Base-by-base conservation (phyloP, 176 grass and related monocot genomes). In the Cenchrus americanus region DNA sequence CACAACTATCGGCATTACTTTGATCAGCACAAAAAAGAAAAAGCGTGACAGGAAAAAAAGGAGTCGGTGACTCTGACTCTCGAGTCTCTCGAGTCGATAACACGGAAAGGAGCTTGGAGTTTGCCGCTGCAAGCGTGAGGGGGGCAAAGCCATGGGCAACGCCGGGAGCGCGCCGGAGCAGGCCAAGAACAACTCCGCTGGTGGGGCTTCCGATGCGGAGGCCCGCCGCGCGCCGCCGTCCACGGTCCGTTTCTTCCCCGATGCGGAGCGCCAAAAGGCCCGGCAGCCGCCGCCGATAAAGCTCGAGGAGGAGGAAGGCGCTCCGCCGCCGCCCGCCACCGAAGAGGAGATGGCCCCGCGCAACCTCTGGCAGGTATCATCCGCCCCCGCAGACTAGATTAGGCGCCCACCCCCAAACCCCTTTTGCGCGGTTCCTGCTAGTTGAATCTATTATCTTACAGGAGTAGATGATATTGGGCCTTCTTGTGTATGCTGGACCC, bases 271-370 rank as follows among this genome's bases (percentile, higher is more conserved):
- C 27, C 66, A 77, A 51, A 81, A 76, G 88, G 87, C 81, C 26
- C 75, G 79, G 85, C 82, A 80, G 78, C 24, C 87, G 19, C 71
- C 87, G 77, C 78, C 91, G 17, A 76, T 93, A 55, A 93, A 85
- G 91, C 77, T 93, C 60, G 88, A 93, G 49, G 75, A 69, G 65
- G 91, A 93, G 48, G 88, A 93, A 42, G 88, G 89, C 74, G 84
- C 82, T 58, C 79, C 88, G 49, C 79, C 79, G 40, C 88, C 88
- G 40, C 73, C 79, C 6, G 12, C 27, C 21, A 7, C 81, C 27
- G 83, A 78, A 8, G 88, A 93, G 48, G 77, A 88, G 46, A 93
- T 77, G 88, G 82, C 77, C 67, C 80, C 88, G 14, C 77, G 82
- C 60, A 90, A 90, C 74, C 73, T 90, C 66, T 93, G 91, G 91